These are phyloP conservation scores for Coemansia sp. DNA, from an alignment of 192 early-diverging fungal species.

Conservation along the genomic window DNA sequence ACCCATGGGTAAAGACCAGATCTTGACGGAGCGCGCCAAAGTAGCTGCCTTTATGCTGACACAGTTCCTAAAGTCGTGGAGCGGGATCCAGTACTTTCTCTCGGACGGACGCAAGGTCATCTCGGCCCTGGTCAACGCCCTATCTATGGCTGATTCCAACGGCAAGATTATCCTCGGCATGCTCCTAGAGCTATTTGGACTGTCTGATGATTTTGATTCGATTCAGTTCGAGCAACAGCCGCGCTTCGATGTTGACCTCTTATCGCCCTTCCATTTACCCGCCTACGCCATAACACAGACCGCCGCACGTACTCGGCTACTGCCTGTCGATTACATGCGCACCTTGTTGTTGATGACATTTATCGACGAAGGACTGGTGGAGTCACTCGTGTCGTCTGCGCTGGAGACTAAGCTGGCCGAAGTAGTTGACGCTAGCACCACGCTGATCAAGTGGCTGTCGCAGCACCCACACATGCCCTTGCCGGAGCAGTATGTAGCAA, in stretches of 20 bases:
- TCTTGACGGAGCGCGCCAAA: slow-evolving; percentile 51
- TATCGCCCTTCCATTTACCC: slow-evolving; percentile 46
- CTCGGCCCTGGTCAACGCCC: slow-evolving; percentile 34
- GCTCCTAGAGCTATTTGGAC: slow-evolving; percentile 55
- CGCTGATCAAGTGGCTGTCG: slow-evolving; percentile 54
- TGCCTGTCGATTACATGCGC: slow-evolving; percentile 52
- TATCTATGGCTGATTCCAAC: slow-evolving; percentile 43
- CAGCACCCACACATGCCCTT: slow-evolving; percentile 55
- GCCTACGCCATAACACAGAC: slow-evolving; percentile 33
- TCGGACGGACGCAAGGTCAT: slow-evolving; percentile 43
- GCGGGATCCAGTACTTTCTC: slow-evolving; percentile 59
- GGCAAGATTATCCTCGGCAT: slow-evolving; percentile 54
- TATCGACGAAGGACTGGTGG: slow-evolving; percentile 57
- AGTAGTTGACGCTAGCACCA: slow-evolving; percentile 50
- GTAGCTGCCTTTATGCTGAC: slow-evolving; percentile 53
- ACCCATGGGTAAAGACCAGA: slow-evolving; percentile 36
- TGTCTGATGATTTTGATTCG: slow-evolving; percentile 52
- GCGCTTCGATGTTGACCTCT: slow-evolving; percentile 52
- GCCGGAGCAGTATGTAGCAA: slow-evolving; percentile 36
- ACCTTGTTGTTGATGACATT: slow-evolving; percentile 56
- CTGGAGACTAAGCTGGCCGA: slow-evolving; percentile 37
- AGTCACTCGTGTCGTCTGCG: slow-evolving; percentile 42
- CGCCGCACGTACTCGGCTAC: slow-evolving; percentile 38
- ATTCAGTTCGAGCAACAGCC: slow-evolving; percentile 56
- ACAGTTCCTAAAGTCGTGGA: slow-evolving; percentile 58